Base-by-base conservation (phyloP, 1,284 basidiomycete species). In the Coniophora puteana region DNA sequence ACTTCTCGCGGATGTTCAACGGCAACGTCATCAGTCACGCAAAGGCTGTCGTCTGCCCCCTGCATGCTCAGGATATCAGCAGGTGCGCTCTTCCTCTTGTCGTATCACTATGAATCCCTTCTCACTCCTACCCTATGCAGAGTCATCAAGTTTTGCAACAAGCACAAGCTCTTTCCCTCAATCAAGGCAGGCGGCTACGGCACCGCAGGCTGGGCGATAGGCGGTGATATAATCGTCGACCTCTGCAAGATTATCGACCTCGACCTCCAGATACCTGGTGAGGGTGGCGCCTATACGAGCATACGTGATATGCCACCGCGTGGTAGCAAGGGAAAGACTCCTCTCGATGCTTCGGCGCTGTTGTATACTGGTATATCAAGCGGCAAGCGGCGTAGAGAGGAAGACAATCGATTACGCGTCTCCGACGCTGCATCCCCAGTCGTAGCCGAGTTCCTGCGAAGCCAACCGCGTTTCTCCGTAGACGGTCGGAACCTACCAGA, bases 101-200 rank as follows among this genome's bases (percentile, higher is more conserved):
- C n/a, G 13, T 23, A 45, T 49, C 47, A 38, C 36, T 37, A 38
- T 47, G 34, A 17, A 40, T 21, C n/a, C 28, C 20, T 23, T 44
- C 29, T 38, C 11, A 31, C 31, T 47, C 41, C 42, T 36, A 41
- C n/a, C 18, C 40, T 22, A 47, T 40, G 10, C 46, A 89, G 86
- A 48, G 69, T 78, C 44, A 61, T 92, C 44, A 51, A 73, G 12
- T 89, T 93, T 60, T 93, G 90, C 55, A 59, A 55, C 14, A 73
- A 76, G 39, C 71, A 92, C 52, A 58, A 60, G 0, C 65, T 93
- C 4, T 81, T 83, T n/a, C 76, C 83, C 5, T 91, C 88, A n/a
- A 72, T 92, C 53, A 91, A 89, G 59, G 85, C 89, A 0, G 91
- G 91, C 13, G 91, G 92, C 0, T 93, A 86, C 57, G 91, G 89